Base-by-base conservation (phyloP, 257 asterid genomes). In the Asclepias syriaca region DNA sequence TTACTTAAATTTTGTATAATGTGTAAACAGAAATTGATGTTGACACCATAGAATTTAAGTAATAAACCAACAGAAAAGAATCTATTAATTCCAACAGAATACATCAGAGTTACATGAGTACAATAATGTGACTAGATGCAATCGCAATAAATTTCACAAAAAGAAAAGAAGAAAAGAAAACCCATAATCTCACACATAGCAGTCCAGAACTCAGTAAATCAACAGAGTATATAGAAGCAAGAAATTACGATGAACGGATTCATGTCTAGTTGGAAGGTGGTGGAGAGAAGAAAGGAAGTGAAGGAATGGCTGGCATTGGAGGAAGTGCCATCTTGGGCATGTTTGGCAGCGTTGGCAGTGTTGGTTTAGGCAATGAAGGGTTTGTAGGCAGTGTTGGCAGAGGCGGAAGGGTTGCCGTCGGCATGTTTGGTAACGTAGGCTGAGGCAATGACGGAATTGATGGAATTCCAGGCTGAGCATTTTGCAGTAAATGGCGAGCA, bases 251-350 rank as follows among this genome's bases (percentile, higher is more conserved):
- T n/a, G n/a, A n/a, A n/a, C n/a, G n/a, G n/a, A n/a, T 40, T 6
- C 1, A 4, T 40, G 46, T 40, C 46, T 40, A 40, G 46, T 40
- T 40, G 0, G 46, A 40, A 40, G 46, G 46, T 40, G 46, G 46
- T 40, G 46, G 46, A 40, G 46, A 40, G 46, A 40, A 40, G 10
- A 40, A 40, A 40, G 46, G 46, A 40, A 40, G 10, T 40, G 46
- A 40, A 6, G 46, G 46, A 9, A 59, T 48, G 29, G 72, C 65
- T 0, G 81, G 79, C 56, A 79, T 45, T 5, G 86, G 84, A 3
- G 82, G 79, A 48, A 74, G n/a, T 0, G 77, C 61, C 9, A 34
- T 61, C 75, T 75, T 78, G 11, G 85, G 85, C 37, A 72, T 63
- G 22, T 68, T 58, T 1, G 84, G 81, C 73, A 74, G 6, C 6